Evolutionary conservation across 352 stramenopile genomes (phyloP).

Genomic region (Phytophthora idaei): DNA sequence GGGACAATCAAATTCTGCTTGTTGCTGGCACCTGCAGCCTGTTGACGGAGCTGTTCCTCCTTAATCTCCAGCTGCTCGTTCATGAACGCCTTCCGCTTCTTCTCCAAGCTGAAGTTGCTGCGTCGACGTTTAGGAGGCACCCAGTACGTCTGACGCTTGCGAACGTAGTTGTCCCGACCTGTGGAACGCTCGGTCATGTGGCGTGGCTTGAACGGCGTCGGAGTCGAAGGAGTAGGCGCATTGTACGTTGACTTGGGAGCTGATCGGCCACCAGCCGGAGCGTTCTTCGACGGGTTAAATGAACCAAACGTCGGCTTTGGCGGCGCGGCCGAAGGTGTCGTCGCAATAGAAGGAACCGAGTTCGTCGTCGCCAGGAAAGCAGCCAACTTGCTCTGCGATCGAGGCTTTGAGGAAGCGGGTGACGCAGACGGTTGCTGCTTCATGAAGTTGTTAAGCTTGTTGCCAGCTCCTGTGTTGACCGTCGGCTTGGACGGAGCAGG

Average conservation of each 20-base stretch:
- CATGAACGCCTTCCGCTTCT: conserved; percentile 86
- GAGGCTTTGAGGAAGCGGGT: conserved; percentile 39
- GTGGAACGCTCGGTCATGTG: conserved; percentile 66
- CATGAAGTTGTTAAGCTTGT: conserved; percentile 84
- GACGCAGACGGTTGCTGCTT: conserved; percentile 61
- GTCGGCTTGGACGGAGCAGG: conserved; percentile 27
- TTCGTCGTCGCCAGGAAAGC: conserved; percentile 77
- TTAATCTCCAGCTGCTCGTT: conserved; percentile 82
- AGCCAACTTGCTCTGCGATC: conserved; percentile 78
- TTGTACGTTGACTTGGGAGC: conserved; percentile 23
- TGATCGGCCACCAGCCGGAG: conserved; percentile 6
- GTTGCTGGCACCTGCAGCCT: conserved; percentile 61
- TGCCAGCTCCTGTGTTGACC: conserved; percentile 37
- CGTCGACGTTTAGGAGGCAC: conserved; percentile 41
- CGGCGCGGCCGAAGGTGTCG: conserved; percentile 16
- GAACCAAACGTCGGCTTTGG: conserved; percentile 37
- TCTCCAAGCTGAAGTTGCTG: conserved; percentile 82
- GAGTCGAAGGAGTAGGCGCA: conserved; percentile 2
- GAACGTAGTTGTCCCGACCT: conserved; percentile 70
- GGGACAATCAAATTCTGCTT: conserved; percentile 89
- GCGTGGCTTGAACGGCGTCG: conserved; percentile 47
- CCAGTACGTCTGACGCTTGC: conserved; percentile 81
- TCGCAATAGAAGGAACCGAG: conserved; percentile 24
- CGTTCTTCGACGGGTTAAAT: conserved; percentile 41
- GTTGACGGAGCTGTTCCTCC: conserved; percentile 72